phyloP scores from a whole-genome alignment of 129 eudicot species.

The Ambrosia trifida region DNA sequence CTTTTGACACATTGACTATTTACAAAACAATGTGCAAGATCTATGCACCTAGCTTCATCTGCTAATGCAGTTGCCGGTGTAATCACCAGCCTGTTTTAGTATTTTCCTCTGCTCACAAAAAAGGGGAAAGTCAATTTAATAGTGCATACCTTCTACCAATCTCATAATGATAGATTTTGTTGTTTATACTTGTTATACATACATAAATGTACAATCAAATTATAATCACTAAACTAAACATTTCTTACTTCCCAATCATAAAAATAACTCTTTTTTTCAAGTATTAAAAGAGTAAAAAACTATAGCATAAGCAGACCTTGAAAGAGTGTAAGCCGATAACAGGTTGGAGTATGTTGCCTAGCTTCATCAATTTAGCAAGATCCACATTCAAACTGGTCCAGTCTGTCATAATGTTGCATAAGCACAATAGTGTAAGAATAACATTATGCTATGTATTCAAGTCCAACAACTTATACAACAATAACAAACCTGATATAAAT shows the following conservation, averaged over 20 bases:
- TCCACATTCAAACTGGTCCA: constrained; percentile 69
- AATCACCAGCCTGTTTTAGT: constrained; percentile 92
- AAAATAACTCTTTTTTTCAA: background rate
- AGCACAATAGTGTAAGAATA: constrained; percentile 22
- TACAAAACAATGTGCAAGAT: constrained; percentile 96
- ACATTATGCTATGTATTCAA: background rate
- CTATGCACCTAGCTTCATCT: constrained; percentile 98
- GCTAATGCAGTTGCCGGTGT: constrained; percentile 93
- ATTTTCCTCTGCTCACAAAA: constrained; percentile 66
- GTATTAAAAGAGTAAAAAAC: background rate
- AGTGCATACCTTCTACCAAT: background rate
- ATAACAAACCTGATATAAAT: constrained; percentile 71
- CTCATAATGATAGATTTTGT: background rate
- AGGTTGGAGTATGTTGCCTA: constrained; percentile 85
- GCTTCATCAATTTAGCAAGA: constrained; percentile 82
- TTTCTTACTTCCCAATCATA: no score
- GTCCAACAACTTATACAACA: background rate
- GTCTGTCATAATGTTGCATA: constrained; percentile 89
- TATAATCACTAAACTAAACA: background rate
- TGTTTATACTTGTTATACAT: no score
- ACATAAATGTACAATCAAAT: background rate
- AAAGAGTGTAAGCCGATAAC: constrained; percentile 87
- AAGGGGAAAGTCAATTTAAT: background rate
- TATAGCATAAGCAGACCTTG: constrained; percentile 50
- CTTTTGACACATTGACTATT: constrained; percentile 96